phyloP scores from a whole-genome alignment of 306 rosid genomes.

The Vigna radiata region DNA sequence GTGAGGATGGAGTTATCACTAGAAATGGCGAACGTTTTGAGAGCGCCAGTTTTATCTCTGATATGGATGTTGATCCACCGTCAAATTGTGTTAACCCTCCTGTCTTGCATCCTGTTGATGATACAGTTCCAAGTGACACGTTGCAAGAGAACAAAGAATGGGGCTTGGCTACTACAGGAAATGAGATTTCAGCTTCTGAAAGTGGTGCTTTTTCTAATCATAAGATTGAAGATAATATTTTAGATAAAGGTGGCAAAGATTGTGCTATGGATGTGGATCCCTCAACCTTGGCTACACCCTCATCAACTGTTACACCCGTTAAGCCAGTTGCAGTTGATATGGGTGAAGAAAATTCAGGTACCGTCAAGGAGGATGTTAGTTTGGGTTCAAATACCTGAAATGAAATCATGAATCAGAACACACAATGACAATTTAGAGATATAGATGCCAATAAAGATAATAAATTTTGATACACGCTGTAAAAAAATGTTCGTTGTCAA shows the following conservation, averaged over 20 bases:
- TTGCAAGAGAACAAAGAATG: constrained; percentile 32
- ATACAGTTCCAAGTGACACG: constrained; percentile 49
- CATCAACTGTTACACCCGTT: constrained; percentile 39
- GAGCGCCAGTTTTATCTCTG: constrained; percentile 45
- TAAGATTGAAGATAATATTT: constrained; percentile 35
- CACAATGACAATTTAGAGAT: constrained; percentile 2
- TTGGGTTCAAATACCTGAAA: constrained; percentile 36
- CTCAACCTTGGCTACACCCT: constrained; percentile 36
- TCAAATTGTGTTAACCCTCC: constrained; percentile 66
- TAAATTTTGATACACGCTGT: background rate
- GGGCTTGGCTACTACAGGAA: constrained; percentile 37
- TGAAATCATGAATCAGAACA: background rate
- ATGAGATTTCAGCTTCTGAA: constrained; percentile 48
- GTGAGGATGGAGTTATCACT: constrained; percentile 28
- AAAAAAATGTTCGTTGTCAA: background rate
- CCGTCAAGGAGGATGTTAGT: constrained; percentile 36
- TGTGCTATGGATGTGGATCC: constrained; percentile 53
- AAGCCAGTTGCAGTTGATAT: constrained; percentile 36
- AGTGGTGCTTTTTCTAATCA: constrained; percentile 38
- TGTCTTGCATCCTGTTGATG: constrained; percentile 58
- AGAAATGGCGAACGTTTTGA: constrained; percentile 41
- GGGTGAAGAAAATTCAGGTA: constrained; percentile 42
- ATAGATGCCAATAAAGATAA: constrained; percentile 16
- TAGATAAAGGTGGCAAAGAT: constrained; percentile 39
- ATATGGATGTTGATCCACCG: constrained; percentile 71